A percentile compares a stretch with the other conserved stretches of the same genome.
phyloP scores from a whole-genome alignment of 2,329 filamentous ascomycete species.

The Hymenotorrendiella dingleyae region DNA sequence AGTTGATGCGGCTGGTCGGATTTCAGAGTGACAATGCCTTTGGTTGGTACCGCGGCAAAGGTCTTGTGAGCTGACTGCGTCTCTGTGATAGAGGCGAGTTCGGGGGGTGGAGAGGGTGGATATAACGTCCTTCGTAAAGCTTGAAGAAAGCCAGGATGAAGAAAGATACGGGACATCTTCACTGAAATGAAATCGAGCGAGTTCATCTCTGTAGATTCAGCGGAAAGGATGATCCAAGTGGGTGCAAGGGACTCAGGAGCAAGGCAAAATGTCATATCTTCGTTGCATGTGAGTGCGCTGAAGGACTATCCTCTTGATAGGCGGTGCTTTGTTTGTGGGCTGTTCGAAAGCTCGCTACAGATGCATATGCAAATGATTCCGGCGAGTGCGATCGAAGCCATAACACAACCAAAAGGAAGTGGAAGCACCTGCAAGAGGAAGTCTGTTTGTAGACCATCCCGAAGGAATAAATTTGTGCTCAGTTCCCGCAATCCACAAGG shows the following conservation, averaged over 20 bases:
- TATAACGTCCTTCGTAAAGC: constrained; percentile 33
- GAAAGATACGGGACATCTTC: constrained; percentile 44
- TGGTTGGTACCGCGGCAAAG: constrained; percentile 48
- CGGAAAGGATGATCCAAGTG: constrained; percentile 11
- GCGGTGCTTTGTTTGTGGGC: constrained; percentile 35
- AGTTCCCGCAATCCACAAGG: constrained; percentile 16
- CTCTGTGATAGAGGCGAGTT: constrained; percentile 18
- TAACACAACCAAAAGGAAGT: constrained; percentile 21
- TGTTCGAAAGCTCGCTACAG: constrained; percentile 48
- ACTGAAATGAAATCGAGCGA: constrained; percentile 22
- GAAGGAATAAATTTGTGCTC: constrained; percentile 28
- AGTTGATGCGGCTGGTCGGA: constrained; percentile 63
- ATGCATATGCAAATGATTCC: constrained; percentile 42
- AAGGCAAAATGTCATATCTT: constrained; percentile 26
- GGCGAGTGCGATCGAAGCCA: constrained; percentile 45
- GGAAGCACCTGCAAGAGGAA: constrained; percentile 23
- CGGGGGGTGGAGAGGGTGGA: constrained; percentile 37
- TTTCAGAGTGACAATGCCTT: constrained; percentile 39
- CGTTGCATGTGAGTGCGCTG: constrained; percentile 11
- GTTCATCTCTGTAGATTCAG: constrained; percentile 23
- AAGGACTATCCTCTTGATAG: constrained; percentile 20
- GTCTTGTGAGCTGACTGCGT: constrained; percentile 38
- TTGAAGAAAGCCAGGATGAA: constrained; percentile 24
- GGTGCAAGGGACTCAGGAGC: constrained; percentile 24
- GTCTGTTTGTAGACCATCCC: constrained; percentile 30